These are phyloP conservation scores for Lasiosphaeria hispida DNA, from an alignment of 495 filamentous ascomycete species.

Conservation along the genomic window DNA sequence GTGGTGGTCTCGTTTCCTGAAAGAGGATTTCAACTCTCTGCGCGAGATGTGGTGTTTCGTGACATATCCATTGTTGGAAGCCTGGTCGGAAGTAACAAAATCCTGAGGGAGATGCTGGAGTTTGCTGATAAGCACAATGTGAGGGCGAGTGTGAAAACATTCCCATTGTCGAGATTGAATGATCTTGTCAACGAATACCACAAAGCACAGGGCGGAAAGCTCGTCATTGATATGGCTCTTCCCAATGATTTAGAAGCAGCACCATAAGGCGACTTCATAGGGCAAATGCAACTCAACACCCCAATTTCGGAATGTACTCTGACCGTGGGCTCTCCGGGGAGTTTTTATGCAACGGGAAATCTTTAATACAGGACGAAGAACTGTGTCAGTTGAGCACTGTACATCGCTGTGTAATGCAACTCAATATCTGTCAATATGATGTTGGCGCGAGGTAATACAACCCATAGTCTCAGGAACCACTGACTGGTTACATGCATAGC, in stretches of 20 bases:
- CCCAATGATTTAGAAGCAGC: constrained; percentile 3
- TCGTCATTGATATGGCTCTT: constrained; percentile 40
- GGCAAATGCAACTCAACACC: too few relatives aligned
- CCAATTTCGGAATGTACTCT: too few relatives aligned
- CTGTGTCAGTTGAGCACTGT: background rate
- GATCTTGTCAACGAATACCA: constrained; percentile 44
- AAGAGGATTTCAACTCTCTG: constrained; percentile 36
- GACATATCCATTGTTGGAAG: constrained; percentile 38
- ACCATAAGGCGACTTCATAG: background rate
- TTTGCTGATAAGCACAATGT: constrained; percentile 33
- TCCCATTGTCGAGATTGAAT: constrained; percentile 34
- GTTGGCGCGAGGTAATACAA: too few relatives aligned
- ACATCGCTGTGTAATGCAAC: too few relatives aligned
- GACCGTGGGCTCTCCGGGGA: too few relatives aligned
- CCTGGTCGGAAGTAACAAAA: constrained; percentile 36
- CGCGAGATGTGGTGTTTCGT: constrained; percentile 39
- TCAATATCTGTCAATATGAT: too few relatives aligned
- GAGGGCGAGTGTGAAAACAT: constrained; percentile 35
- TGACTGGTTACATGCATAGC: too few relatives aligned
- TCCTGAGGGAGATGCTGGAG: constrained; percentile 34
- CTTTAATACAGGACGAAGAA: background rate
- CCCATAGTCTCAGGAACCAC: background rate
- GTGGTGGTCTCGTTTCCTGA: constrained; percentile 41
- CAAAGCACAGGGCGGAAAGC: constrained; percentile 38
- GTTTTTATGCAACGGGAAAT: background rate